Evolutionary conservation across 2,329 filamentous ascomycete genomes (phyloP).

Genomic region (Alternaria triticimaculans): DNA sequence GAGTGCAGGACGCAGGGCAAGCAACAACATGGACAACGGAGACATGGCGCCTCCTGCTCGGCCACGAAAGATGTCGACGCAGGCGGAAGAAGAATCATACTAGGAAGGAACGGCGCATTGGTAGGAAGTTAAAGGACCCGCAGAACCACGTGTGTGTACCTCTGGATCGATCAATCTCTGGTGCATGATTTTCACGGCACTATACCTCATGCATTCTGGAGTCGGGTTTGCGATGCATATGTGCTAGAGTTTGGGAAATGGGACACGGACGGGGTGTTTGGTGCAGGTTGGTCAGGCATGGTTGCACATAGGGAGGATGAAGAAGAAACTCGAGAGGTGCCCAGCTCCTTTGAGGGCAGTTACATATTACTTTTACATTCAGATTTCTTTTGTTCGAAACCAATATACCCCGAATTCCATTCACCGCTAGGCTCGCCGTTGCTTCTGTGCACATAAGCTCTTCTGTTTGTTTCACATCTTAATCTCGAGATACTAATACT

Average conservation of each 20-base stretch:
- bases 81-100: constrained; percentile 65
- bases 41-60: constrained; percentile 56
- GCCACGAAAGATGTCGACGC: constrained; percentile 58
- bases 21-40: constrained; percentile 50
- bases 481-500: not conserved
- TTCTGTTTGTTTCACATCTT: not conserved
- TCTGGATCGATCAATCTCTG: constrained; percentile 17
- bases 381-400: constrained; percentile 34
- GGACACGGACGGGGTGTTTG: not conserved
- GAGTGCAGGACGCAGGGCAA: constrained; percentile 54
- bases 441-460: not conserved
- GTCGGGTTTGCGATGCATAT: constrained; percentile 18
- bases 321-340: not conserved
- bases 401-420: constrained; percentile 8
- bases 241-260: constrained; percentile 8
- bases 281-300: not conserved
- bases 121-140: constrained; percentile 17
- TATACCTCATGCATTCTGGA: constrained; percentile 28
- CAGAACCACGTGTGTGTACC: constrained; percentile 24
- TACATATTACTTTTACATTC: constrained; percentile 37
- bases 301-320: constrained; percentile 12
- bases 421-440: not conserved
- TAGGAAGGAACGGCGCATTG: constrained; percentile 36
- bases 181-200: constrained; percentile 30
- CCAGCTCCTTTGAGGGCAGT: constrained; percentile 8